These are phyloP conservation scores for Cichorium intybus DNA, from an alignment of 140 eudicot species.

Conservation along the genomic window DNA sequence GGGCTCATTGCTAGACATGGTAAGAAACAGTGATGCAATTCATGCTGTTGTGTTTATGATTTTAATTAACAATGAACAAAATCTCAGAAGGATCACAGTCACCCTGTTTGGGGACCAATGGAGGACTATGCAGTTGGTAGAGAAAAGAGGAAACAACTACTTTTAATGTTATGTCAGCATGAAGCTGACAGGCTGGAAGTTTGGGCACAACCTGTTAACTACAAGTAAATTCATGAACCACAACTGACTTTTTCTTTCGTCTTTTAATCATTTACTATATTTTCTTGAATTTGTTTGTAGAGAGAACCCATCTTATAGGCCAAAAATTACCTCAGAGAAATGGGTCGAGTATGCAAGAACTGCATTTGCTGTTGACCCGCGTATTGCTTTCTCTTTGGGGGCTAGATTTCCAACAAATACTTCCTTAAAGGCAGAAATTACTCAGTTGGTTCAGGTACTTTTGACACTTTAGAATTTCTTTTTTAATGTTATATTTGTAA, in stretches of 20 bases:
- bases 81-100: constrained; percentile 68
- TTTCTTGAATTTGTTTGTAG: constrained; percentile 37
- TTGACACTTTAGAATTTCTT: too few relatives aligned
- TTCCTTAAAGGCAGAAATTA: constrained; percentile 61
- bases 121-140: constrained; percentile 74
- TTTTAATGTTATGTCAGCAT: constrained; percentile 89
- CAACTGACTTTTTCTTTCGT: background rate
- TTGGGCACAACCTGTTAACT: constrained; percentile 91
- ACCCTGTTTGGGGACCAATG: constrained; percentile 96
- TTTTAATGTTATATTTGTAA: background rate
- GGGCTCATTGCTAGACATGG: constrained; percentile 50
- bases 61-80: constrained; percentile 3
- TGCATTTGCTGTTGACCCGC: constrained; percentile 94
- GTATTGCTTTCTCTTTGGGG: constrained; percentile 75
- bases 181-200: constrained; percentile 98
- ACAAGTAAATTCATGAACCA: constrained; percentile 53
- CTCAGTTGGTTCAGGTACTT: constrained; percentile 95
- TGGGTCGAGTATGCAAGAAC: constrained; percentile 89
- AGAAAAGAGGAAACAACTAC: constrained; percentile 90
- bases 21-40: constrained; percentile 33
- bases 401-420: constrained; percentile 84
- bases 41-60: constrained; percentile 1
- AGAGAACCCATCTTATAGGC: constrained; percentile 54
- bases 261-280: background rate
- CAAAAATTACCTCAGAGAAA: constrained; percentile 75